A percentile compares a stretch with the other conserved stretches of the same genome.
These are phyloP conservation scores for Acidiella bohemica DNA, from an alignment of 495 filamentous ascomycete species.

Conservation along the genomic window DNA sequence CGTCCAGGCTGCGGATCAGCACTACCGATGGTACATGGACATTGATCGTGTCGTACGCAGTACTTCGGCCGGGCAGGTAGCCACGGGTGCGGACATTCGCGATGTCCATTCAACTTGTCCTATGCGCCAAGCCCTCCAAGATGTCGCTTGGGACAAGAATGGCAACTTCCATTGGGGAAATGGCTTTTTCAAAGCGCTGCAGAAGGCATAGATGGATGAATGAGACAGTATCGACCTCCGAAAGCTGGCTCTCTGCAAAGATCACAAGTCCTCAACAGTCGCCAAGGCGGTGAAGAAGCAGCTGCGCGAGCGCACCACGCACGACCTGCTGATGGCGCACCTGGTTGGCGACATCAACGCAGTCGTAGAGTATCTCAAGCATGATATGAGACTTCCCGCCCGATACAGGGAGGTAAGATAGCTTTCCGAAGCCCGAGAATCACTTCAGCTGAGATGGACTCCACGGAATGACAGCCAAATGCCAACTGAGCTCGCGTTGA, in stretches of 20 bases:
- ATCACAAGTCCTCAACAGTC: neutral
- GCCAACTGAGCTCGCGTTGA: neutral
- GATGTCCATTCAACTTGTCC: neutral
- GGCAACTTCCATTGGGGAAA: conserved; percentile 9
- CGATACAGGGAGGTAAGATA: neutral
- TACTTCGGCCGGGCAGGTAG: neutral
- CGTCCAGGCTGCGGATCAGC: neutral
- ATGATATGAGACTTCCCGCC: neutral
- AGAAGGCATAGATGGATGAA: neutral
- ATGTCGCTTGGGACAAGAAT: neutral
- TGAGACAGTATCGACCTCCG: neutral
- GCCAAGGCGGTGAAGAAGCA: neutral
- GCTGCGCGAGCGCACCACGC: neutral
- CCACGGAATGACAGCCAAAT: neutral
- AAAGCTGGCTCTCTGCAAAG: conserved; percentile 7
- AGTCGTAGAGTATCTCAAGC: neutral
- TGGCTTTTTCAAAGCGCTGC: neutral
- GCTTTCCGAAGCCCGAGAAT: neutral
- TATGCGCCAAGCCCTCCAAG: conserved; percentile 1
- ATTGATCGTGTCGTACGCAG: neutral
- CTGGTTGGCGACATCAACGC: neutral
- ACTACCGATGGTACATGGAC: conserved; percentile 2
- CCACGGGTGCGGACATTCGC: neutral
- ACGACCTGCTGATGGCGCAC: neutral
- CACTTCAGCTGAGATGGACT: neutral